phyloP scores from a whole-genome alignment of 1,139 yeast genomes.

The Wickerhamomyces sp. region DNA sequence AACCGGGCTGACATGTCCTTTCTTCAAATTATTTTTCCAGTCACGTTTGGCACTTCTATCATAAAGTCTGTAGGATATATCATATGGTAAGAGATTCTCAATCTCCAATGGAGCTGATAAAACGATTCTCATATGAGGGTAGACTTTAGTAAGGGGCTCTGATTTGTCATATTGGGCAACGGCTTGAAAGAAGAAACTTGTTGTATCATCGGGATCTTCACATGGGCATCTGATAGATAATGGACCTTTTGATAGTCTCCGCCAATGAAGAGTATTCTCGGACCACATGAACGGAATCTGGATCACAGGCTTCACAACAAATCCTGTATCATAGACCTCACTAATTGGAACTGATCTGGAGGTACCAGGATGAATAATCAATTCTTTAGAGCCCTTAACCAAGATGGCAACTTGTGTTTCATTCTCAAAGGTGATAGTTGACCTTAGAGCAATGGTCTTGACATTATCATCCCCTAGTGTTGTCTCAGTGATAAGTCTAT shows the following conservation, averaged over 20 bases:
- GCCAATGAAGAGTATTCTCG: slow-evolving; percentile 58
- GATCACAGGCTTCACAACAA: slow-evolving; percentile 60
- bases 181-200: slow-evolving; percentile 65
- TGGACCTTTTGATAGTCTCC: slow-evolving; percentile 47
- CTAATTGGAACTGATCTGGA: slow-evolving; percentile 69
- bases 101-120: slow-evolving; percentile 85
- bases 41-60: slow-evolving; percentile 72
- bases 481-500: slow-evolving; percentile 69
- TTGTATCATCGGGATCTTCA: slow-evolving; percentile 31
- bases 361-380: slow-evolving; percentile 45
- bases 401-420: slow-evolving; percentile 59
- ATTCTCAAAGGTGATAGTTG: slow-evolving; percentile 69
- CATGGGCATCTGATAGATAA: slow-evolving; percentile 58
- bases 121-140: slow-evolving; percentile 79
- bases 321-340: slow-evolving; percentile 50
- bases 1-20: slow-evolving; percentile 65
- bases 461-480: slow-evolving; percentile 68
- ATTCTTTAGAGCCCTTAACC: slow-evolving; percentile 33
- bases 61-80: slow-evolving; percentile 67
- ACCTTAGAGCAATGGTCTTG: slow-evolving; percentile 68
- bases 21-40: slow-evolving; percentile 57
- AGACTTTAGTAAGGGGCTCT: slow-evolving; percentile 68
- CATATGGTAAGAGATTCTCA: slow-evolving; percentile 82
- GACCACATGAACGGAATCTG: slow-evolving; percentile 66
- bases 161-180: slow-evolving; percentile 58